phyloP scores from a whole-genome alignment of 306 rosid species.

The Arachis hypogaea region DNA sequence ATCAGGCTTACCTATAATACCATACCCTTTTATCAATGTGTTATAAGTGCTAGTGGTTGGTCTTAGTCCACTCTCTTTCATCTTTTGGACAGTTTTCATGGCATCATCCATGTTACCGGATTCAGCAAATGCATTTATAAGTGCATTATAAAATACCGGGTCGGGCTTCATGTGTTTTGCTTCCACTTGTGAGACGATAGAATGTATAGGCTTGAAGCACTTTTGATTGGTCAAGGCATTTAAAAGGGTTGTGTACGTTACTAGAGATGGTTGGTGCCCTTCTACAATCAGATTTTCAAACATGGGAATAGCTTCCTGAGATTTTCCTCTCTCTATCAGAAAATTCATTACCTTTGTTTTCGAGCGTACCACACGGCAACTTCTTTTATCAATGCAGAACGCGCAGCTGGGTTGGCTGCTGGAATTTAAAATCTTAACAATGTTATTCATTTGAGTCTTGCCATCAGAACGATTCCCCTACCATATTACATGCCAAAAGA shows the following conservation, averaged over 20 bases:
- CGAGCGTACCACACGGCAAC: constrained; percentile 56
- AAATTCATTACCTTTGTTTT: constrained; percentile 64
- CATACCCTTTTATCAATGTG: constrained; percentile 73
- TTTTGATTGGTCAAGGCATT: constrained; percentile 66
- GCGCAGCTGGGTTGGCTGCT: constrained; percentile 46
- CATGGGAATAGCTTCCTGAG: constrained; percentile 54
- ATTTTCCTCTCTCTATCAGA: constrained; percentile 58
- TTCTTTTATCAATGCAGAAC: constrained; percentile 49
- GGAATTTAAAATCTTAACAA: constrained; percentile 41
- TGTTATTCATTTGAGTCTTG: constrained; percentile 35
- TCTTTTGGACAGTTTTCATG: constrained; percentile 54
- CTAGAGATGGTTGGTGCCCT: constrained; percentile 68
- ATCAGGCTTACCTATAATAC: constrained; percentile 67
- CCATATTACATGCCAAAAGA: constrained; percentile 21
- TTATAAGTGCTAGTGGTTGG: constrained; percentile 62
- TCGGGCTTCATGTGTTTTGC: constrained; percentile 66
- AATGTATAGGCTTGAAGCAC: constrained; percentile 55
- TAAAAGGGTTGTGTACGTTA: constrained; percentile 63
- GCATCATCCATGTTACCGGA: constrained; percentile 73
- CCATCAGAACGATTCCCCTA: constrained; percentile 48
- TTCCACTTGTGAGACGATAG: constrained; percentile 58
- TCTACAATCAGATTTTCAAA: constrained; percentile 56
- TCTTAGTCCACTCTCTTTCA: constrained; percentile 64
- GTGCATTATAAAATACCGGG: constrained; percentile 63
- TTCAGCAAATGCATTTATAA: constrained; percentile 69